These are phyloP conservation scores for Aspergillus campestris DNA, from an alignment of 495 filamentous ascomycete genomes.

Conservation along the genomic window DNA sequence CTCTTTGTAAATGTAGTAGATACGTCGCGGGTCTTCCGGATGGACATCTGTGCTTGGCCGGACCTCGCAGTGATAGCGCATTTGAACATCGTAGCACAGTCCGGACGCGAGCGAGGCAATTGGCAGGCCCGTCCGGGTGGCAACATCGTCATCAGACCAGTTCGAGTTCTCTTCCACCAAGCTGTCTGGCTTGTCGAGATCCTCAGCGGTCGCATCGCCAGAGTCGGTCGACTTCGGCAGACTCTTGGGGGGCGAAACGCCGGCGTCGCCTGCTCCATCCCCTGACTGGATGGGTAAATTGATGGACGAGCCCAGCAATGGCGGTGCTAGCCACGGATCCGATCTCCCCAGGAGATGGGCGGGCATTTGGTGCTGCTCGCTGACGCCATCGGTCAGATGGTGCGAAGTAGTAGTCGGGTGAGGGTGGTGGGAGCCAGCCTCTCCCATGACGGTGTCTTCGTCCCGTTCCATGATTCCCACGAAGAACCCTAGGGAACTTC, in stretches of 20 bases:
- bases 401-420: conserved; percentile 11
- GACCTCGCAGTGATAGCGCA: conserved; percentile 85
- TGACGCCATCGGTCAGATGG: conserved; percentile 2
- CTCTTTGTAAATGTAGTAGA: conserved; percentile 79
- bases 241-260: conserved; percentile 13
- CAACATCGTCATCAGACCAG: conserved; percentile 30
- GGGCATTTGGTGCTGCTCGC: conserved; percentile 8
- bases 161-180: conserved; percentile 32
- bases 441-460: conserved; percentile 36
- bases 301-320: conserved; percentile 15
- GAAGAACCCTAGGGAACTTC: too few relatives aligned
- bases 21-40: conserved; percentile 87
- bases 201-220: conserved; percentile 13
- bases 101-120: conserved; percentile 53
- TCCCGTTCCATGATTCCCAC: conserved; percentile 23
- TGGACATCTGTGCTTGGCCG: conserved; percentile 65
- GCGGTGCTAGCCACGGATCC: conserved; percentile 24
- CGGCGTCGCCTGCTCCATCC: conserved; percentile 1
- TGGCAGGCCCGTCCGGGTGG: conserved; percentile 20
- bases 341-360: conserved; percentile 8
- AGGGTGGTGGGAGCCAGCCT: conserved; percentile 16
- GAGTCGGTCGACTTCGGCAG: conserved; percentile 18
- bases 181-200: conserved; percentile 23
- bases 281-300: conserved; percentile 5
- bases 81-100: conserved; percentile 82